Base-by-base conservation (phyloP, 768 basidiomycete genomes). In the Suillus hirtellus region DNA sequence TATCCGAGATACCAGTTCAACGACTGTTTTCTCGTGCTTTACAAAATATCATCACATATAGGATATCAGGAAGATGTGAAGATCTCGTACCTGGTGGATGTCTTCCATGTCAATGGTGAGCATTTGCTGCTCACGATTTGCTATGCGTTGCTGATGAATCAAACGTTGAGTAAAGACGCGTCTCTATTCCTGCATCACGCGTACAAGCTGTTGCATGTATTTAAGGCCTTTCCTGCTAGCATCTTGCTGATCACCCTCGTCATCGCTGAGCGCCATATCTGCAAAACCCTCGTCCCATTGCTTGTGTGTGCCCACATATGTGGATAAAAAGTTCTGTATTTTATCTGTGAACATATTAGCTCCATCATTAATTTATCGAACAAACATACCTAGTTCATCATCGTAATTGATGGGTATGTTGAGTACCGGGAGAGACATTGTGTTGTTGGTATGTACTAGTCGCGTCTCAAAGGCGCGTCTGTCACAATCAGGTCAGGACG, bases 91-190 rank as follows among this genome's bases (percentile, higher is more conserved):
- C 66, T 87, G 82, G 64, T 82, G 81, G 46, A 99, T 79, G 76
- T 99, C 97, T 72, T 95, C 93, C 27, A 99, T 75, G 69, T 96
- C 94, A 64, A 99, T 86, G 46, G 88, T 80, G 11, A 99, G 79
- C 85, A 92, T 92, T 68, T 94, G 87, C 74, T 95, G 90, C 65
- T 97, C 93, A 42, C 97, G 86, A 76, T 99, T 96, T 58, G 96
- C 93, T 64, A 99, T 86, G 50, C 81, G 80, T 95, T 95, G 93
- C 95, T 96, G 70, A 63, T 63, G 43, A 53, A 64, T 35, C 9
- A 62, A 50, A 68, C 61, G 62, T 68, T 58, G 55, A 4, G 58
- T 71, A 34, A 70, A 49, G 34, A 67, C 27, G 50, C 34, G 73
- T 74, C 67, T 67, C 70, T 69, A 66, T 66, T 60, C 53, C 52